Evolutionary conservation across 2,329 filamentous ascomycete species (phyloP).

Genomic region (Colletotrichum noveboracense): DNA sequence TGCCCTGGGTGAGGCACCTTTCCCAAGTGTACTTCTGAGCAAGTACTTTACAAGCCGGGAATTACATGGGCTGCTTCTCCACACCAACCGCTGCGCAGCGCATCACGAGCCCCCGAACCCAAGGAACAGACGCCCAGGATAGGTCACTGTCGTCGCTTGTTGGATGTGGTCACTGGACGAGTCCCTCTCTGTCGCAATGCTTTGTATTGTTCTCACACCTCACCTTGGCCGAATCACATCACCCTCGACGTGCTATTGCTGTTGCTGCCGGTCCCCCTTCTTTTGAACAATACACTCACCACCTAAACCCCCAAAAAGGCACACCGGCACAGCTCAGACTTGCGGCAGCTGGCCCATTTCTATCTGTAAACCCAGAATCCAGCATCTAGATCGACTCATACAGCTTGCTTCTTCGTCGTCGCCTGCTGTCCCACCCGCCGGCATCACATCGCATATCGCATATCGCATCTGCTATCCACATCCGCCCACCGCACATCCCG

Average conservation of each 20-base stretch:
- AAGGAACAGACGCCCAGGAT: neutral
- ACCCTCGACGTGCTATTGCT: neutral
- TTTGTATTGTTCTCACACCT: neutral
- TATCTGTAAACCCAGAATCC: neutral
- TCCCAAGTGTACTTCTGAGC: neutral
- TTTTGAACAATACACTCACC: neutral
- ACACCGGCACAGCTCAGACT: neutral
- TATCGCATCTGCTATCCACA: neutral
- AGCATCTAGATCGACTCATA: neutral
- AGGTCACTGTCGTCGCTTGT: neutral
- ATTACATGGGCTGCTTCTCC: neutral
- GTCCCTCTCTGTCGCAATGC: neutral
- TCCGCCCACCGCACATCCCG: neutral
- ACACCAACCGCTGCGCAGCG: slow-evolving; percentile 4
- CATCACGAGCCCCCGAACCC: slow-evolving; percentile 20
- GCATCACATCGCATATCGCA: neutral
- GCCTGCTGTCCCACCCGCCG: neutral
- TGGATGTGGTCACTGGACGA: neutral
- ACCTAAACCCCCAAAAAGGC: neutral
- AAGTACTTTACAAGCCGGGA: neutral
- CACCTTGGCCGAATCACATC: neutral
- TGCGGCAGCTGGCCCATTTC: neutral
- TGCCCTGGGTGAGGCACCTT: neutral
- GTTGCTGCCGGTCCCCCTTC: neutral
- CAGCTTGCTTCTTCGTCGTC: neutral